Conservation (phyloP, 2,329 filamentous ascomycete genomes). For the Pseudogymnoascus sp. region DNA sequence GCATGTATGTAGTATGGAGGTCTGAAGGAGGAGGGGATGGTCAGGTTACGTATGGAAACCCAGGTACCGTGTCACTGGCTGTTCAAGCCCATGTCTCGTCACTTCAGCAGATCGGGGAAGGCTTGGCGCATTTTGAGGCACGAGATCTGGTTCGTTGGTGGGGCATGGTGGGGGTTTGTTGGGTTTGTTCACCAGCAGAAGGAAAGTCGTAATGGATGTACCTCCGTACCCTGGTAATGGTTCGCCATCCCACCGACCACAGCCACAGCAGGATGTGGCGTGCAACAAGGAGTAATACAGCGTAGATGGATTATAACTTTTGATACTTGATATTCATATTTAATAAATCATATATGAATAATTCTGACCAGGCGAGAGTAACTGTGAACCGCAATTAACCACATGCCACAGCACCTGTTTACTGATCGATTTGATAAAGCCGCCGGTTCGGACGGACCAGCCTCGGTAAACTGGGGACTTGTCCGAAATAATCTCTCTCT, state of each 20-base stretch:
- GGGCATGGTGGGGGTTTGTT: constrained; percentile 2
- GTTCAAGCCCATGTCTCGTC: constrained; percentile 1
- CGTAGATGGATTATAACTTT: background rate
- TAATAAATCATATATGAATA: background rate
- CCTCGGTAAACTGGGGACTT: constrained; percentile 6
- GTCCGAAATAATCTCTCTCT: constrained; percentile 5
- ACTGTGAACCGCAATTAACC: background rate
- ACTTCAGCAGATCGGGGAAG: background rate
- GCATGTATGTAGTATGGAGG: background rate
- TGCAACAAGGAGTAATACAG: background rate
- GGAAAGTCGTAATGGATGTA: background rate
- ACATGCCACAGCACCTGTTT: background rate
- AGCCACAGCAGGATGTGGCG: background rate
- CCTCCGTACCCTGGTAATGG: background rate
- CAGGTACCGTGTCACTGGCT: constrained; percentile 6
- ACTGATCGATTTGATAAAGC: background rate
- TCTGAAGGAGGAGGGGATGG: background rate
- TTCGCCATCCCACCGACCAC: background rate
- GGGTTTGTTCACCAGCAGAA: background rate
- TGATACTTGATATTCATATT: background rate
- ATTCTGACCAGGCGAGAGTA: background rate
- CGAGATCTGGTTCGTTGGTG: constrained; percentile 5
- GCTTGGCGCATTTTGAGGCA: constrained; percentile 5
- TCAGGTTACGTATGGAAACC: constrained; percentile 5
- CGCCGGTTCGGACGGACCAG: background rate